Evolutionary conservation across 2,329 filamentous ascomycete species (phyloP), one percentile per base, ranked within the genome.

Genomic region (Amesomyces nigricolor): DNA sequence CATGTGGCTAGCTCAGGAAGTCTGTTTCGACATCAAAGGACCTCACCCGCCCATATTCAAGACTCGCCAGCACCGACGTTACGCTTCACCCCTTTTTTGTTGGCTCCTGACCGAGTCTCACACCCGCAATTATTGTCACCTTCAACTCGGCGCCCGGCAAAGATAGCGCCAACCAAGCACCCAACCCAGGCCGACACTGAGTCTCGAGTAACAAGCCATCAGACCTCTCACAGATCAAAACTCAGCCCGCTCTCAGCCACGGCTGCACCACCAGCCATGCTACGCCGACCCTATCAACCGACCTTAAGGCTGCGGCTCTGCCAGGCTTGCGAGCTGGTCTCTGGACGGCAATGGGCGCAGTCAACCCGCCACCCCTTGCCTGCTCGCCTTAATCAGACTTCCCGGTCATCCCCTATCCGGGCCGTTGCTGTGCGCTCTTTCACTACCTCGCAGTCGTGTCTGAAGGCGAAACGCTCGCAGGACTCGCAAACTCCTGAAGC

Each of bases 311-410:
- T 51, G 29, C 60, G 46, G 44, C 51, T 62, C 47, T 61, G 58
- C 51, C 62, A 56, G 47, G 47, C 56, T 19, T 70, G 71, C 62
- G 66, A 68, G 51, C 64, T 67, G 39, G 62, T 67, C 45, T 59
- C 61, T 26, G 63, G 62, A 39, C 61, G 56, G 32, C 60, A 62
- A 51, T 47, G 59, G 53, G 54, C 60, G 14, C 60, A 44, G n/a
- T 52, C 58, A 22, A 61, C 64, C 60, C 65, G 64, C 59, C 53
- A 57, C 22, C 45, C 57, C 49, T 60, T 62, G 51, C 56, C 60
- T 26, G 62, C 61, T 58, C 60, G n/a, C 49, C 42, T 55, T 7
- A 48, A 54, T 48, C 53, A 51, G 47, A 17, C 46, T 44, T 47
- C 54, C 40, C 56, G 46, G 51, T 30, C 53, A 44, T 11, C 10